Conservation (phyloP, 164 flowering plant genomes). For the Magnolia changhungtana region DNA sequence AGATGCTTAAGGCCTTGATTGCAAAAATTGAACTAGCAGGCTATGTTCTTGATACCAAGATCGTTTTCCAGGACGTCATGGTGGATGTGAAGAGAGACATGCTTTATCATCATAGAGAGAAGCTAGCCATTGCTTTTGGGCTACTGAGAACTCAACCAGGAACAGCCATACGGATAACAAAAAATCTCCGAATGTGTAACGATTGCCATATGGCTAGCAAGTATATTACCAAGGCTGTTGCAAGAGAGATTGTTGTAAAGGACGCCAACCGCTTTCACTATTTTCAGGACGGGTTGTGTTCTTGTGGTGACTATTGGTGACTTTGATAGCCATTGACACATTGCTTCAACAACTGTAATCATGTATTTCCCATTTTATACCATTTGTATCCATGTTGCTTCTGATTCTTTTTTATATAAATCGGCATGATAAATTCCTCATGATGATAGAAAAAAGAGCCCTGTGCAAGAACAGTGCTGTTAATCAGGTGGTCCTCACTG, state of each 20-base stretch:
- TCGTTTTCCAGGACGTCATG: conserved; percentile 24
- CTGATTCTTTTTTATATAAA: background rate
- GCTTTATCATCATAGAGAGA: conserved; percentile 33
- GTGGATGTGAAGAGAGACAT: conserved; percentile 27
- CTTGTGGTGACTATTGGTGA: conserved; percentile 37
- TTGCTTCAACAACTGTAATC: background rate
- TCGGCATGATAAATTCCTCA: background rate
- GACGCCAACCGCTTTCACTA: conserved; percentile 34
- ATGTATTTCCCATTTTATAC: background rate
- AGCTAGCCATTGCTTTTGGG: conserved; percentile 31
- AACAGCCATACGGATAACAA: conserved; percentile 24
- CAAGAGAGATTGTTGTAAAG: conserved; percentile 24
- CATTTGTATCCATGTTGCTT: background rate
- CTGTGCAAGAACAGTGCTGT: no score
- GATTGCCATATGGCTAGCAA: conserved; percentile 37
- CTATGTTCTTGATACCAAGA: conserved; percentile 24
- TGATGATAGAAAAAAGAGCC: background rate
- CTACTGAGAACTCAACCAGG: conserved; percentile 23
- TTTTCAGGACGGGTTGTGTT: conserved; percentile 28
- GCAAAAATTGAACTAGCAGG: conserved; percentile 26
- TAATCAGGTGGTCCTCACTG: no score
- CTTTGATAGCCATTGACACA: background rate
- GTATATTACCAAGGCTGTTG: conserved; percentile 26
- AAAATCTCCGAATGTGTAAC: conserved; percentile 32
- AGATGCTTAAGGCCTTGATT: conserved; percentile 18